Evolutionary conservation across 1,284 basidiomycete species (phyloP).

Genomic region (Rhodotorula sp.): DNA sequence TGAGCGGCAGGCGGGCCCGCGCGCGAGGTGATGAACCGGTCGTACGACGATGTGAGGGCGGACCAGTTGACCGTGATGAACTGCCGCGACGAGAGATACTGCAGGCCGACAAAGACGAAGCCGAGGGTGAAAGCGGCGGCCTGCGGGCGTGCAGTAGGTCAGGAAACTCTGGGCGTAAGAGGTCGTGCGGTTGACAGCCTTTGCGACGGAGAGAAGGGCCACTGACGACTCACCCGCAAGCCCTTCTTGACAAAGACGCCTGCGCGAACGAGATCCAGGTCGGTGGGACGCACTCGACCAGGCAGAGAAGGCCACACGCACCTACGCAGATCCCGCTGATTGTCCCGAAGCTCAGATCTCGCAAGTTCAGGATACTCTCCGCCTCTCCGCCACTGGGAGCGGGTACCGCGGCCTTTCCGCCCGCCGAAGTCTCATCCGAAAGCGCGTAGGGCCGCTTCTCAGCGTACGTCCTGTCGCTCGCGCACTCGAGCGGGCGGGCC

Average conservation of each 20-base stretch:
- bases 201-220: background rate
- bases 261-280: background rate
- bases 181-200: too few relatives aligned
- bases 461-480: conserved; percentile 23
- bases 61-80: conserved; percentile 45
- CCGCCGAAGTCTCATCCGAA: background rate
- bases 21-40: conserved; percentile 35
- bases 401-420: background rate
- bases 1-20: conserved; percentile 20
- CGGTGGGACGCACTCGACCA: too few relatives aligned
- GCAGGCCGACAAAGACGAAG: conserved; percentile 40
- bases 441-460: background rate
- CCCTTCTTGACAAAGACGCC: conserved; percentile 47
- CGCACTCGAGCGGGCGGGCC: conserved; percentile 27
- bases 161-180: too few relatives aligned
- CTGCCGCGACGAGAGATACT: conserved; percentile 46
- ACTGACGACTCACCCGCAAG: conserved; percentile 24
- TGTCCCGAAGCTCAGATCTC: conserved; percentile 43
- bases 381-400: conserved; percentile 9
- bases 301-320: background rate
- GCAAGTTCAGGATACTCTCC: conserved; percentile 41
- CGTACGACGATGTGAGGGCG: conserved; percentile 40
- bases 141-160: conserved; percentile 13
- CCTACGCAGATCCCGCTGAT: conserved; percentile 45
- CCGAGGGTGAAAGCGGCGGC: conserved; percentile 44